Evolutionary conservation across 352 stramenopile species (phyloP), one percentile per base, ranked within the genome.

Genomic region (Globisporangium barbulae): DNA sequence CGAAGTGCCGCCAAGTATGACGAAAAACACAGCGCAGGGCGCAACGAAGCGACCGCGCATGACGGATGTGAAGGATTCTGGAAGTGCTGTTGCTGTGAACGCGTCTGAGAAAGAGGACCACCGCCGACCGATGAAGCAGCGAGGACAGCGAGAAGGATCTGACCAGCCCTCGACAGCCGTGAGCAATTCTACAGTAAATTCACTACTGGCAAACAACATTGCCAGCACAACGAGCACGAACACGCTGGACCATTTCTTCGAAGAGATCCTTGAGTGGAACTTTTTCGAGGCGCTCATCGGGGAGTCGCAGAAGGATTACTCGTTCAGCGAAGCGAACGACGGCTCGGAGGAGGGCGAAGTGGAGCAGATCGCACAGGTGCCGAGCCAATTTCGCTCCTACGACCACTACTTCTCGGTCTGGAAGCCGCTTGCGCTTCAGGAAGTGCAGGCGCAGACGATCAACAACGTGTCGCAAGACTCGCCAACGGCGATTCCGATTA

Each of bases 331-430:
- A 0, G 74, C 66, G n/a, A 89, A 92, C 57, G 80, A 90, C 39
- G 81, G 74, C 2, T 91, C 85, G 0, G 83, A 94, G 35, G 82
- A 93, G 71, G 83, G 83, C 17, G 83, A 94, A 53, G 79, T 92
- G 2, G 63, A 63, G 37, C 39, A 85, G 47, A 67, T 90, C 3
- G 67, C 81, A 0, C 78, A 83, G 45, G 83, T 96, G 12, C 88
- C 88, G 33, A 94, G 83, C 69, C 89, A 89, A 57, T 97, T 97
- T 63, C 66, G 73, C 21, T 95, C 83, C 48, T 95, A 94, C 47
- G 80, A 93, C 15, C 85, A 96, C 59, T 97, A 97, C 49, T 96
- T 94, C 58, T 89, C 78, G 3, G 85, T 97, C 22, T 97, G 89
- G 89, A 89, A 94, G 63, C 89, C 87, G 3, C 69, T 97, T 17